phyloP scores from a whole-genome alignment of 495 filamentous ascomycete species.

The Penicillium fimorum region DNA sequence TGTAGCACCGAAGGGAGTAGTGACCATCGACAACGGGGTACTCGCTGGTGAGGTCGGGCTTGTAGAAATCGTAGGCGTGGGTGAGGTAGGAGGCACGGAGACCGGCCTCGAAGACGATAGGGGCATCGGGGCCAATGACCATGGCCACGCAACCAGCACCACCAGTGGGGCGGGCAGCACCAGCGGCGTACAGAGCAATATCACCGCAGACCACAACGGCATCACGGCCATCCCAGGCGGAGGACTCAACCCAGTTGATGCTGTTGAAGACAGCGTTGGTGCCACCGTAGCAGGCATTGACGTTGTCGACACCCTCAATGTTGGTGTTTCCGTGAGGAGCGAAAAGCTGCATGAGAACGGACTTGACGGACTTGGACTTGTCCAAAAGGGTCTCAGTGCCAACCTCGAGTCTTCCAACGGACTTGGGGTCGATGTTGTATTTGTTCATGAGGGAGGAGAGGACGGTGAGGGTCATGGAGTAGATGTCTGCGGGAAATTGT shows the following conservation, averaged over 20 bases:
- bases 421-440: constrained; percentile 87
- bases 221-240: constrained; percentile 93
- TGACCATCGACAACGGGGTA: constrained; percentile 97
- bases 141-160: constrained; percentile 94
- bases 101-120: constrained; percentile 86
- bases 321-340: constrained; percentile 80
- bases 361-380: constrained; percentile 99
- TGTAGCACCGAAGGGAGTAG: constrained; percentile 94
- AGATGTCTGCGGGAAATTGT: constrained; percentile 73
- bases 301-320: constrained; percentile 91
- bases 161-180: constrained; percentile 89
- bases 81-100: constrained; percentile 89
- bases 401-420: constrained; percentile 92
- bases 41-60: constrained; percentile 96
- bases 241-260: constrained; percentile 97
- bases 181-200: constrained; percentile 98
- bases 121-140: constrained; percentile 90
- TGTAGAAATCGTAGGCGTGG: constrained; percentile 99
- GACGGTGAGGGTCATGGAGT: constrained; percentile 90
- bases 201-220: constrained; percentile 93
- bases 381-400: constrained; percentile 97
- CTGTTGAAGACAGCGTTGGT: constrained; percentile 98
- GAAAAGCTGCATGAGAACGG: constrained; percentile 98
- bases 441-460: constrained; percentile 86
- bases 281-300: constrained; percentile 98